Evolutionary conservation across 352 stramenopile species (phyloP), one percentile per base, ranked within the genome.

Genomic region (Pythium plurisporium): DNA sequence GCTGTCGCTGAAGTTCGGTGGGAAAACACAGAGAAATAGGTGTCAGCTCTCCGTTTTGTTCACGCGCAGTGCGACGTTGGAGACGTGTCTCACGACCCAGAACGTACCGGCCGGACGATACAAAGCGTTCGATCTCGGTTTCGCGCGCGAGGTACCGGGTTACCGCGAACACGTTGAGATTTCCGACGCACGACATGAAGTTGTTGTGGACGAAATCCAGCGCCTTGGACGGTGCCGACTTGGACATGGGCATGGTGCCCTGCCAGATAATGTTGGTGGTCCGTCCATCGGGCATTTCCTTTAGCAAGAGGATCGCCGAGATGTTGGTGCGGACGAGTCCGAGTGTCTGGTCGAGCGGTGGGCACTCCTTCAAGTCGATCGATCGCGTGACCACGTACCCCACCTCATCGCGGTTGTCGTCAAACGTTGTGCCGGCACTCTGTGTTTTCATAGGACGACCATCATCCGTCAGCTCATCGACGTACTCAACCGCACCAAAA

Each of bases 311-410:
- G 37, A 85, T 76, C 43, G 74, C 67, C 5, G 76, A 86, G 29
- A 87, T 59, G 37, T 83, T 74, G 33, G 48, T 65, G 51, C 79
- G 79, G 48, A 72, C 55, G 29, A 87, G 69, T 0, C 79, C 79
- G 31, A 76, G 70, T 7, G 69, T 71, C 25, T 64, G 57, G 30
- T 86, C 79, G 30, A 89, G 38, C n/a, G 76, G 72, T 23, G 41
- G 54, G 50, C 74, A 89, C 54, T 86, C 71, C 17, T 65, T 65
- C 12, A 85, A 38, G 33, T 86, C 76, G 9, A 89, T 65, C 3
- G 79, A 89, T 38, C 82, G 73, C 33, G 74, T 71, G 31, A 86
- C 72, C 22, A 82, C 25, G 64, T 75, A 87, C 6, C 79, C 79
- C 9, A 89, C 56, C 38, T 81, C 69, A 17, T 64, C 45, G n/a